phyloP scores from a whole-genome alignment of 768 basidiomycete species.

The Mycena epipterygia region DNA sequence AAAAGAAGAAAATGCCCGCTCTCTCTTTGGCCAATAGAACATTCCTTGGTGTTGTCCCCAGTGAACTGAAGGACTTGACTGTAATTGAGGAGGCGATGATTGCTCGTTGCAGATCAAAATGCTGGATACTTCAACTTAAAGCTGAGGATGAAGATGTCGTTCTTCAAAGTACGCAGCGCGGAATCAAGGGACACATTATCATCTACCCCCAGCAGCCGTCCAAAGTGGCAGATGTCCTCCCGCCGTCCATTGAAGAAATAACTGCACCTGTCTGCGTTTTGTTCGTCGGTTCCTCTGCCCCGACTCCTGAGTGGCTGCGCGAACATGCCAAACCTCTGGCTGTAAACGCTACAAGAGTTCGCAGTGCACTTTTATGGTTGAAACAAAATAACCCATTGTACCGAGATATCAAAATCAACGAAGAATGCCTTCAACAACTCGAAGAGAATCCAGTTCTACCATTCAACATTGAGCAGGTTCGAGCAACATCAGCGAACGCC shows the following conservation, averaged over 20 bases:
- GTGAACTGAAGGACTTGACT: neutral
- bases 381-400: slow-evolving; percentile 21
- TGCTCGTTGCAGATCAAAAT: slow-evolving; percentile 29
- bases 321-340: slow-evolving; percentile 17
- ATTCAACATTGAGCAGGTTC: slow-evolving; percentile 14
- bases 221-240: neutral
- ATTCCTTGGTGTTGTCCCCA: neutral
- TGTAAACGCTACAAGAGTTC: slow-evolving; percentile 12
- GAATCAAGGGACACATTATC: slow-evolving; percentile 14
- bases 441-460: slow-evolving; percentile 3
- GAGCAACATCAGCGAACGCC: neutral
- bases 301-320: slow-evolving; percentile 17
- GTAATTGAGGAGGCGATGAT: slow-evolving; percentile 27
- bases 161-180: slow-evolving; percentile 31
- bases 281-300: slow-evolving; percentile 11
- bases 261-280: neutral
- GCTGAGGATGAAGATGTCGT: slow-evolving; percentile 9
- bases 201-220: slow-evolving; percentile 15
- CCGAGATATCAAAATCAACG: neutral
- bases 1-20: neutral
- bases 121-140: slow-evolving; percentile 16
- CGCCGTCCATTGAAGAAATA: neutral
- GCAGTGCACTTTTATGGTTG: slow-evolving; percentile 14
- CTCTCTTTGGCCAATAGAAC: neutral
- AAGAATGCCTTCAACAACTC: neutral